phyloP scores from a whole-genome alignment of 1,284 basidiomycete genomes.

The Puccinia novopanici region DNA sequence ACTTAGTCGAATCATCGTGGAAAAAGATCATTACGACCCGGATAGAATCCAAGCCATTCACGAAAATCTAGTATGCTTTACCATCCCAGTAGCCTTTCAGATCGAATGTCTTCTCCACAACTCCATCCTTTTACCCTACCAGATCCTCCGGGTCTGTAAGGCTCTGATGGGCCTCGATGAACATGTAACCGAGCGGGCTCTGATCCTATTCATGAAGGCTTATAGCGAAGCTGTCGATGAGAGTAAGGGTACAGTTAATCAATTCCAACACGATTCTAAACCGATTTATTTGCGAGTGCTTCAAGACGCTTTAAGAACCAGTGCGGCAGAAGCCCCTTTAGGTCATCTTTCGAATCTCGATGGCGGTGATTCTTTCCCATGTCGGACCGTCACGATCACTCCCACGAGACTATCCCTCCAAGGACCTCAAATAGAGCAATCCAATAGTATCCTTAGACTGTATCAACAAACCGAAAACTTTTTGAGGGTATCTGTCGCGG shows the following conservation, averaged over 20 bases:
- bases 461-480: slow-evolving; percentile 63
- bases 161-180: neutral
- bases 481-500: slow-evolving; percentile 74
- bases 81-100: slow-evolving; percentile 17
- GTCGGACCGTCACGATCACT: slow-evolving; percentile 66
- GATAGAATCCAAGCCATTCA: slow-evolving; percentile 10
- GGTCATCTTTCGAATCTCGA: neutral
- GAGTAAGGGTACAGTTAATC: neutral
- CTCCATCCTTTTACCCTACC: neutral
- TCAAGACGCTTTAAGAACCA: neutral
- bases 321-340: neutral
- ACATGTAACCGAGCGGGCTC: neutral
- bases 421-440: slow-evolving; percentile 71
- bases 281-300: slow-evolving; percentile 8
- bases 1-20: neutral
- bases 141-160: slow-evolving; percentile 19
- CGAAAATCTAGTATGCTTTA: neutral
- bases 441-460: slow-evolving; percentile 69
- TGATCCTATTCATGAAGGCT: neutral
- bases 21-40: slow-evolving; percentile 25
- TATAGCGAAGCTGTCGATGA: neutral
- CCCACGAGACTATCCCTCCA: slow-evolving; percentile 72
- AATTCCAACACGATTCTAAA: neutral
- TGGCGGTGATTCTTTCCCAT: slow-evolving; percentile 11
- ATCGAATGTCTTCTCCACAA: slow-evolving; percentile 24